These are phyloP conservation scores for Xerophyta viscosa DNA, from an alignment of 106 monocot genomes.

Conservation along the genomic window DNA sequence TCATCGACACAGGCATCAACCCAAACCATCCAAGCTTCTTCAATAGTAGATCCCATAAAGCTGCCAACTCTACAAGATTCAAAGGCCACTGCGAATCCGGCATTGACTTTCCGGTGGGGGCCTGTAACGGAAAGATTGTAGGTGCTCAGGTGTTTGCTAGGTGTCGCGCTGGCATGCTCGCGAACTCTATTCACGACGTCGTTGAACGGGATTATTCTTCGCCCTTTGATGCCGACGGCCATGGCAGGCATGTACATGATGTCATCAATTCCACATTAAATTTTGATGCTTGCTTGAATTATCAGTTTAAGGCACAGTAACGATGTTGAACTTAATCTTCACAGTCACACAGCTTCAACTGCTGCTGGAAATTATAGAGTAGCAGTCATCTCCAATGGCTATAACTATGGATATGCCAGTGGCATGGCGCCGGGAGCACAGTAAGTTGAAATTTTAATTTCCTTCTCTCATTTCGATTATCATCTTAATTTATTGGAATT, in stretches of 20 bases:
- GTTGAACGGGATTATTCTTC: conserved; percentile 48
- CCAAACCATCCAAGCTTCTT: conserved; percentile 63
- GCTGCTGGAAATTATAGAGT: conserved; percentile 53
- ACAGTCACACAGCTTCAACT: conserved; percentile 55
- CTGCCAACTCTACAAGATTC: conserved; percentile 20
- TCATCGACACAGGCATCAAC: conserved; percentile 79
- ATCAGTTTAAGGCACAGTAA: too few species aligned
- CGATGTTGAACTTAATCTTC: not conserved
- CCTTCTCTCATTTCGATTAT: too few species aligned
- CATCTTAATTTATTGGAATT: too few species aligned
- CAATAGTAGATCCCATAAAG: conserved; percentile 3
- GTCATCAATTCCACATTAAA: too few species aligned
- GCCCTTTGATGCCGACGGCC: conserved; percentile 75
- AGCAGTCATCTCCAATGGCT: conserved; percentile 27
- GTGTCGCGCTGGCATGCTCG: conserved; percentile 41
- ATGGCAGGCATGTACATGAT: too few species aligned
- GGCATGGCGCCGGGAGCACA: conserved; percentile 65
- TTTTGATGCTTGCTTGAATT: too few species aligned
- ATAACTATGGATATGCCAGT: conserved; percentile 59
- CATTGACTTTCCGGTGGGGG: conserved; percentile 31
- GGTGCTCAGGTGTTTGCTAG: conserved; percentile 58
- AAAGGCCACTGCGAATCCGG: conserved; percentile 55
- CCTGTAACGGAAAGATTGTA: conserved; percentile 77
- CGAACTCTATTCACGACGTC: conserved; percentile 63
- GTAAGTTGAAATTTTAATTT: too few species aligned